Base-by-base conservation (phyloP, 2,329 filamentous ascomycete species). In the Microdochium paspali region DNA sequence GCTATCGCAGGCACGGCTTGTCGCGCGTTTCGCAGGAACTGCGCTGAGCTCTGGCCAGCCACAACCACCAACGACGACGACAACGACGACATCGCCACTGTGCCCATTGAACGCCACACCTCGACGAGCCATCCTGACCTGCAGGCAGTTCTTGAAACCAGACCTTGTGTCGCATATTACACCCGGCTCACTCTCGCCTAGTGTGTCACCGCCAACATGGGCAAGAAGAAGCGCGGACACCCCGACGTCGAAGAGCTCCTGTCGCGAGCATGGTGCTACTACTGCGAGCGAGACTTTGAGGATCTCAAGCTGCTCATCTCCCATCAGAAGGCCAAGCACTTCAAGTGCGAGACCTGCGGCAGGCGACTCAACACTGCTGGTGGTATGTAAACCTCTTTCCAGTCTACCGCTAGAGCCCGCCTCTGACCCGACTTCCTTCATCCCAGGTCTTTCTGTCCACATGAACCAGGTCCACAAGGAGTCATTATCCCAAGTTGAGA, bases 401-500 rank as follows among this genome's bases (percentile, higher is more conserved):
- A 40, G n/a, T 21, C 6, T 40, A 7, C 13, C 15, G 35, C 6
- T 20, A 40, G 35, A 7, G 23, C 6, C 6, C 15, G 23, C 23
- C 6, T 21, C 35, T 40, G 35, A 40, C 35, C 23, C 23, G 12
- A 5, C 18, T 5, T 18, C 4, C 18, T 20, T 18, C 13, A 40
- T 54, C 35, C 35, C 56, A 95, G 90, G 93, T 72, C 80, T 98
- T 51, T 87, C 86, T 30, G 93, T 98, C 47, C 93, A 98, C 65
- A 86, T 97, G 88, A 94, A 91, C 63, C 93, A 98, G 66, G 93
- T 98, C 44, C 93, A 98, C 73, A 98, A 98, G 67, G 90, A 96
- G 65, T 87, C 84, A 25, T 77, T 97, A 45, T 82, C 80, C 20
- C 80, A 82, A 42, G 90, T 98, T 60, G 91, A 96, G 58, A 96